Evolutionary conservation across 2,329 filamentous ascomycete genomes (phyloP), one percentile per base, ranked within the genome.

Genomic region (Pseudopithomyces chartarum): DNA sequence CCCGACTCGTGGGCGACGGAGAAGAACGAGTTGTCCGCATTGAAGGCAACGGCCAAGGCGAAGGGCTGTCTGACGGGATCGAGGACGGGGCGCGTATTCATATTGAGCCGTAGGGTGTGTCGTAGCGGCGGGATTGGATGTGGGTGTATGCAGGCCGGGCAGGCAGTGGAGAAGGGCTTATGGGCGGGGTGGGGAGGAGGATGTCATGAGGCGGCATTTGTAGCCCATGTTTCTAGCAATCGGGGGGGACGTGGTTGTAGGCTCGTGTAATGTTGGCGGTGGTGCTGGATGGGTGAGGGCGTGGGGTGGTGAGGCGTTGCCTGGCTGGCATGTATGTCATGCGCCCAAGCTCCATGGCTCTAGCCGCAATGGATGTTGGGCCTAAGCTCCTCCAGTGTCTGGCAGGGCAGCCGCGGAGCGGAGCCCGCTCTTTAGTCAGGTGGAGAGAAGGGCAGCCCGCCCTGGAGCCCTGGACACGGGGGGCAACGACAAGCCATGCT

Each of bases 71-170:
- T 84, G 17, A 90, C 87, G 49, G 87, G 86, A 79, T 96, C 92
- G 70, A 98, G 91, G 55, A 90, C 86, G 51, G 90, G 90, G 57
- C 94, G 85, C 42, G 92, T 96, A 75, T 98, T 95, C 95, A 98
- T 99, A 52, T 45, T 65, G 60, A 23, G 40, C 26, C 26, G 26
- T 15, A 43, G 17, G 8, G 54, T 36, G 43, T 43, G 29, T 29
- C 6, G 23, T 32, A 32, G 34, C n/a, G 42, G 40, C 19, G 34
- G 34, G 19, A 7, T 47, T 29, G 12, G 7, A 42, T 26, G 26
- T 8, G 26, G 26, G 26, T 8, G 26, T 29, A 8, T 29, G 26
- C 26, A 8, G 26, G 51, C 51, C 42, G 11, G 7, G 20, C 46
- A 2, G 20, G 36, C 43, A 22, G 15, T 26, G 50, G 48, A 47